Evolutionary conservation across 148 eudicot genomes (phyloP).

Genomic region (Rhododendron molle): DNA sequence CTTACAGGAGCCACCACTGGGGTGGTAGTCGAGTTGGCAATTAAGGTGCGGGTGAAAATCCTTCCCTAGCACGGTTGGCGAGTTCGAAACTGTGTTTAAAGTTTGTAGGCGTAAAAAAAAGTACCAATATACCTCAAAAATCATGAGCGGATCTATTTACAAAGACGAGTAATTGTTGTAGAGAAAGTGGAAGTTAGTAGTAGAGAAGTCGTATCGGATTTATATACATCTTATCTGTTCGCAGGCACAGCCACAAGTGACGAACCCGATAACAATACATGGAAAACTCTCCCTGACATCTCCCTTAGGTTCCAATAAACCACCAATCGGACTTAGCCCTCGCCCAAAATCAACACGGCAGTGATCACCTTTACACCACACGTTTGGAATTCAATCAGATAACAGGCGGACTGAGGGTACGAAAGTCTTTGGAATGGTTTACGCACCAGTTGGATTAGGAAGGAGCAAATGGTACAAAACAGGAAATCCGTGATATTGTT

Average conservation of each 20-base stretch:
- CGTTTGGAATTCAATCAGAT: not conserved
- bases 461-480: not conserved
- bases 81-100: too few species aligned
- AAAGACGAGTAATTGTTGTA: not conserved
- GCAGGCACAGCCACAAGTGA: not conserved
- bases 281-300: not conserved
- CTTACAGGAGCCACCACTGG: too few species aligned
- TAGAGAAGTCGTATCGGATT: not conserved
- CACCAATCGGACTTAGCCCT: not conserved
- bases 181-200: not conserved
- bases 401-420: not conserved
- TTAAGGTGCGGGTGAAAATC: too few species aligned
- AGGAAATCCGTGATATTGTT: not conserved
- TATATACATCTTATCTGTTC: not conserved
- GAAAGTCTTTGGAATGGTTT: not conserved
- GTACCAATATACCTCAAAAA: not conserved
- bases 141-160: too few species aligned
- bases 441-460: not conserved
- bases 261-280: not conserved
- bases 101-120: not conserved
- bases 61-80: too few species aligned
- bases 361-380: not conserved
- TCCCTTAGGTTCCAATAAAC: not conserved
- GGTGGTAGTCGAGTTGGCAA: too few species aligned
- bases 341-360: not conserved